phyloP scores from a whole-genome alignment of 2,329 filamentous ascomycete species.

The Harringtonia aguacate region DNA sequence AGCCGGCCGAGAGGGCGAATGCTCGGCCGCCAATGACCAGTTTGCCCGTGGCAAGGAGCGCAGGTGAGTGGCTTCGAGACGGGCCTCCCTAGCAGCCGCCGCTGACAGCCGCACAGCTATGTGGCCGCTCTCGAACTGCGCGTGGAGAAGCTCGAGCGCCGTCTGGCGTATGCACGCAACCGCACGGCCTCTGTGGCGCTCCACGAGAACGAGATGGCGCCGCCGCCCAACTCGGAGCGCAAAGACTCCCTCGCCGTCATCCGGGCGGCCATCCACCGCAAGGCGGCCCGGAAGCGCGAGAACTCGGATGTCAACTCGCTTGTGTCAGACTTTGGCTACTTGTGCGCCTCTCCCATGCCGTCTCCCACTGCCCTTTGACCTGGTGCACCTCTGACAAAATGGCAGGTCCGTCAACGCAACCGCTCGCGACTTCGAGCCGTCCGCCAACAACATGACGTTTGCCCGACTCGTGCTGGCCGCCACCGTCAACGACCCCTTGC shows the following conservation, averaged over 20 bases:
- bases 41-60: slow-evolving; percentile 92
- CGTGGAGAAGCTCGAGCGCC: slow-evolving; percentile 77
- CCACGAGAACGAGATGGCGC: slow-evolving; percentile 41
- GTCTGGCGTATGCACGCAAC: slow-evolving; percentile 57
- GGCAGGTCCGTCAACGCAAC: slow-evolving; percentile 94
- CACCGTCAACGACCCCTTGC: slow-evolving; percentile 61
- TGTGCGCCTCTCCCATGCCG: slow-evolving; percentile 41
- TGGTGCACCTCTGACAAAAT: too few species aligned
- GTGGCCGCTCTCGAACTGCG: slow-evolving; percentile 89
- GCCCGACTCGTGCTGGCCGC: slow-evolving; percentile 80
- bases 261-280: slow-evolving; percentile 51
- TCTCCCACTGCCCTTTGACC: neutral
- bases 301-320: slow-evolving; percentile 83
- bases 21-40: slow-evolving; percentile 89
- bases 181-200: slow-evolving; percentile 61
- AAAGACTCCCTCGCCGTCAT: slow-evolving; percentile 54
- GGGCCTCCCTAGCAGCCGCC: too few species aligned
- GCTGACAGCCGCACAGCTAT: too few species aligned
- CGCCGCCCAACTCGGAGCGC: slow-evolving; percentile 31
- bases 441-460: slow-evolving; percentile 84
- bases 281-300: slow-evolving; percentile 56
- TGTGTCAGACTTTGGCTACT: slow-evolving; percentile 85
- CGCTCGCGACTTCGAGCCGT: slow-evolving; percentile 84
- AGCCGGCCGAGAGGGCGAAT: slow-evolving; percentile 75
- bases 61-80: too few species aligned